These are phyloP conservation scores for Suillus lakei DNA, from an alignment of 768 basidiomycete species.

Conservation along the genomic window DNA sequence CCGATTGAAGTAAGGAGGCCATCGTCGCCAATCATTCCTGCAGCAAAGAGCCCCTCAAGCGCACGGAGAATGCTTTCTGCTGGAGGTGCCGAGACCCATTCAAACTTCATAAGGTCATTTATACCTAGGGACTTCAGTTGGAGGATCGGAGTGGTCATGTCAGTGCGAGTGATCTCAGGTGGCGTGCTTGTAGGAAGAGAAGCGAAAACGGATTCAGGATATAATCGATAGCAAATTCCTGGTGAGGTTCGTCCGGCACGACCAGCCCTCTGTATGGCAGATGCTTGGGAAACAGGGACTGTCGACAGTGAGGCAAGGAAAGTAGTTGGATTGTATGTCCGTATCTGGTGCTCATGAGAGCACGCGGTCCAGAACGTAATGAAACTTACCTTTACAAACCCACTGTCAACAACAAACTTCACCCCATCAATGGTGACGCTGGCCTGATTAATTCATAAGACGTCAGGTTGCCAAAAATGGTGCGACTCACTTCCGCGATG, in stretches of 20 bases:
- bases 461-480: neutral
- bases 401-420: slow-evolving; percentile 91
- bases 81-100: slow-evolving; percentile 91
- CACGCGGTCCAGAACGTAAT: neutral
- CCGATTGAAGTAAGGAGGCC: slow-evolving; percentile 80
- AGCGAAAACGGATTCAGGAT: slow-evolving; percentile 65
- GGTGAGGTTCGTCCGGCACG: slow-evolving; percentile 93
- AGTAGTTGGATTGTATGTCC: slow-evolving; percentile 87
- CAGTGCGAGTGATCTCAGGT: slow-evolving; percentile 90
- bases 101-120: slow-evolving; percentile 94
- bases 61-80: slow-evolving; percentile 85
- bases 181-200: slow-evolving; percentile 71
- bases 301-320: slow-evolving; percentile 83
- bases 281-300: slow-evolving; percentile 85
- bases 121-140: slow-evolving; percentile 96
- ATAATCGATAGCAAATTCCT: slow-evolving; percentile 92
- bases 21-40: slow-evolving; percentile 85
- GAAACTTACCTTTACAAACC: slow-evolving; percentile 85
- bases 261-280: slow-evolving; percentile 91
- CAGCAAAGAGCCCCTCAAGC: slow-evolving; percentile 77
- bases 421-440: slow-evolving; percentile 97
- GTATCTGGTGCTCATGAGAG: slow-evolving; percentile 57
- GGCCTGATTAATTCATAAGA: slow-evolving; percentile 53
- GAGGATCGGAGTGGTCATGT: slow-evolving; percentile 89
- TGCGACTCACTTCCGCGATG: slow-evolving; percentile 78